Conservation (phyloP, 495 filamentous ascomycete genomes). For the Antarctomyces pellizariae region DNA sequence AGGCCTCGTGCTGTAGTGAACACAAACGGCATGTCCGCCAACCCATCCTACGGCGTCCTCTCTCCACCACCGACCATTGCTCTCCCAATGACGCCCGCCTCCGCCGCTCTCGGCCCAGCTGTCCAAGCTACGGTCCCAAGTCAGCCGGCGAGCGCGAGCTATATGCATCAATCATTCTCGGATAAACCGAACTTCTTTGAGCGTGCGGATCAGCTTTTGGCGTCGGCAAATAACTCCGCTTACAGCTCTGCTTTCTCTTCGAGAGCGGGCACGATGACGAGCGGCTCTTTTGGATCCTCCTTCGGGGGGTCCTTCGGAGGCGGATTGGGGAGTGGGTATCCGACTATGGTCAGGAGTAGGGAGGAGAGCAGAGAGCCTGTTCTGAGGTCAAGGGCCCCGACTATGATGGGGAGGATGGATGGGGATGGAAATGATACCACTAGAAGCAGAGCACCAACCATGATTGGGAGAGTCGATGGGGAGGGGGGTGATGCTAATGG, state of each 20-base stretch:
- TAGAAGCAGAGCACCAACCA: too few species aligned
- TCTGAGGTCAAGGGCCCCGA: too few species aligned
- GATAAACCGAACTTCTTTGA: constrained; percentile 59
- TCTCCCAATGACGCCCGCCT: constrained; percentile 42
- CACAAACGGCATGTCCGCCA: constrained; percentile 5
- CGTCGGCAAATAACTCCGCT: constrained; percentile 16
- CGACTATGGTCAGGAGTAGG: too few species aligned
- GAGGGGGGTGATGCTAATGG: too few species aligned
- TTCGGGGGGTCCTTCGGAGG: too few species aligned
- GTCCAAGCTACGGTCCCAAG: constrained; percentile 75
- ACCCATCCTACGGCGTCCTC: constrained; percentile 5
- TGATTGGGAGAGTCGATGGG: too few species aligned
- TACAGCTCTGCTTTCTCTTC: constrained; percentile 7
- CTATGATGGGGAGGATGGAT: too few species aligned
- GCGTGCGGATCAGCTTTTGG: constrained; percentile 44
- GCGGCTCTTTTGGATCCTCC: too few species aligned
- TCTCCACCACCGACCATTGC: constrained; percentile 14
- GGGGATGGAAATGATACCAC: too few species aligned
- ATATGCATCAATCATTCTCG: constrained; percentile 42
- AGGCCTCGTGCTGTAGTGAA: too few species aligned
- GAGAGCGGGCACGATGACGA: constrained; percentile 12
- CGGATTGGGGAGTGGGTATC: too few species aligned
- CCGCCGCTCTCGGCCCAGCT: constrained; percentile 67
- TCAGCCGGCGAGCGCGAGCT: constrained; percentile 41
- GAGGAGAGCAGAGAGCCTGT: too few species aligned